Percentiles rank a stretch among this genome's conserved stretches.
phyloP scores from a whole-genome alignment of 2,329 filamentous ascomycete genomes.

The Phialemoniopsis sp. region DNA sequence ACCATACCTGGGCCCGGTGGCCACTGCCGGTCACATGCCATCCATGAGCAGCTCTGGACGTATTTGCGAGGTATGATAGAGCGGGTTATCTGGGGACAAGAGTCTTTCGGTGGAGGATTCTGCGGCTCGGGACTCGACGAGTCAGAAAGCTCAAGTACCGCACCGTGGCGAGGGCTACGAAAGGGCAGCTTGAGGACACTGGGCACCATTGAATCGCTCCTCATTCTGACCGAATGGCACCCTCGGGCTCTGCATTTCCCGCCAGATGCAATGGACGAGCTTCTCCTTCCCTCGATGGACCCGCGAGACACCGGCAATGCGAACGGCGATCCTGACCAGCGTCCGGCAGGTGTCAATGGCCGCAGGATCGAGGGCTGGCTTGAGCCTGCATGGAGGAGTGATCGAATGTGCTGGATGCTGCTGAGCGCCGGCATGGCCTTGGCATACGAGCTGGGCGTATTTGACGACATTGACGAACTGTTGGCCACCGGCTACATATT shows the following conservation, averaged over 20 bases:
- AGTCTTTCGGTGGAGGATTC: slow-evolving; percentile 88
- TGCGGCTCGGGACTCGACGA: slow-evolving; percentile 67
- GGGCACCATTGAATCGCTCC: slow-evolving; percentile 88
- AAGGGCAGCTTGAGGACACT: slow-evolving; percentile 82
- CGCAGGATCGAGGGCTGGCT: slow-evolving; percentile 92
- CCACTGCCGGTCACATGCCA: slow-evolving; percentile 79
- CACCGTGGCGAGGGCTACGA: slow-evolving; percentile 64
- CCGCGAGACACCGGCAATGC: slow-evolving; percentile 34
- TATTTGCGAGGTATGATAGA: slow-evolving; percentile 95
- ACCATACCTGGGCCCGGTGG: slow-evolving; percentile 76
- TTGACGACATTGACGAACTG: slow-evolving; percentile 79
- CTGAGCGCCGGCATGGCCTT: slow-evolving; percentile 86
- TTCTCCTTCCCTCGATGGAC: slow-evolving; percentile 55
- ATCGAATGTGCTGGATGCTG: slow-evolving; percentile 98
- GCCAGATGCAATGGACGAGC: slow-evolving; percentile 68
- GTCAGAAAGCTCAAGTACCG: slow-evolving; percentile 61
- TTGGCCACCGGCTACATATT: slow-evolving; percentile 55
- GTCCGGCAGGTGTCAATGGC: slow-evolving; percentile 64
- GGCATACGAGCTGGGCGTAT: slow-evolving; percentile 91
- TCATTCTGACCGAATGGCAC: slow-evolving; percentile 97
- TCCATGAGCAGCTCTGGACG: slow-evolving; percentile 93
- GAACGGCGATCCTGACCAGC: slow-evolving; percentile 35
- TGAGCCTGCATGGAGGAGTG: slow-evolving; percentile 90
- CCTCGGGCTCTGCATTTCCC: slow-evolving; percentile 93
- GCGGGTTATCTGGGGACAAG: slow-evolving; percentile 90